Evolutionary conservation across 495 filamentous ascomycete genomes (phyloP).

Genomic region (Amphirosellinia nigrospora): DNA sequence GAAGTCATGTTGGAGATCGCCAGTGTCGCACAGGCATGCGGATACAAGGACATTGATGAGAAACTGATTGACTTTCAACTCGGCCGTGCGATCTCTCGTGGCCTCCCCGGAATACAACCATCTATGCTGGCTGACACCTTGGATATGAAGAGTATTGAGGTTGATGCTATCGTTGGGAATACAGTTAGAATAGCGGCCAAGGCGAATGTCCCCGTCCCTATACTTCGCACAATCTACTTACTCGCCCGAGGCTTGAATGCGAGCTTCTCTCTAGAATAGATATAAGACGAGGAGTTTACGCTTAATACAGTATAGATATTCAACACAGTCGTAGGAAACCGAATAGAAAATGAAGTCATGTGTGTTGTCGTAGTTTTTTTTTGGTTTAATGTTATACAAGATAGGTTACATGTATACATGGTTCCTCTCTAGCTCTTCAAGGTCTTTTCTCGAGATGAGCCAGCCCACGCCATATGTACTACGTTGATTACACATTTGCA

Average conservation of each 20-base stretch:
- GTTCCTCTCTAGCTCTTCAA: slow-evolving; percentile 18
- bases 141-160: slow-evolving; percentile 49
- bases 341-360: neutral
- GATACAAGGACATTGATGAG: slow-evolving; percentile 48
- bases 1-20: slow-evolving; percentile 60
- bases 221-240: slow-evolving; percentile 53
- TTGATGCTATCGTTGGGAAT: slow-evolving; percentile 62
- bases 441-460: slow-evolving; percentile 20
- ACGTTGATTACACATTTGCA: neutral
- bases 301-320: neutral
- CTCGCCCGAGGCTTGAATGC: slow-evolving; percentile 39
- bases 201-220: slow-evolving; percentile 48
- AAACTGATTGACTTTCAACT: slow-evolving; percentile 47
- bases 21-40: slow-evolving; percentile 49
- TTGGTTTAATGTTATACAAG: slow-evolving; percentile 39
- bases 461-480: slow-evolving; percentile 16
- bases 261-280: slow-evolving; percentile 27
- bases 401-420: slow-evolving; percentile 43
- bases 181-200: slow-evolving; percentile 51
- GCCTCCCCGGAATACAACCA: slow-evolving; percentile 45
- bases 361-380: slow-evolving; percentile 29
- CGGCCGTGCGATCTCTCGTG: slow-evolving; percentile 40
- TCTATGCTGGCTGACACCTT: slow-evolving; percentile 58
- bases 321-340: neutral
- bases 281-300: neutral